Evolutionary conservation across 2,329 filamentous ascomycete species (phyloP), one percentile per base, ranked within the genome.

Genomic region (Neofusicoccum sp.): DNA sequence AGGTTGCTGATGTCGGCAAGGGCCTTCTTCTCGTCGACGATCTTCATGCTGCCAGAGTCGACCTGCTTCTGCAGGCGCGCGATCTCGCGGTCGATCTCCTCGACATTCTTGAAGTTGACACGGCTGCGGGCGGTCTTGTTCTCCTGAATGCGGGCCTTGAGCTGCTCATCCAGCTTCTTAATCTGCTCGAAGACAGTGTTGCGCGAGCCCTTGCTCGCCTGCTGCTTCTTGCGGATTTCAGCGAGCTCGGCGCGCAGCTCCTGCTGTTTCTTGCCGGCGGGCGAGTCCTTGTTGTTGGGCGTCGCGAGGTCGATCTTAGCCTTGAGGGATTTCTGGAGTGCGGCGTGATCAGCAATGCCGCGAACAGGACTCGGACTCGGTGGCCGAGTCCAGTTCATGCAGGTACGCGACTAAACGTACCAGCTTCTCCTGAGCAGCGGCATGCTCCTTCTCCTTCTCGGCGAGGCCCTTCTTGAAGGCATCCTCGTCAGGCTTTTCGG

Each of bases 11-110:
- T 89, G 71, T 97, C 92, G 56, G 85, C 81, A 22, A 98, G 84
- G 7, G 92, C 89, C 85, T 97, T 98, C 84, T 92, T 96, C 86
- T 98, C 95, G 71, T 99, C 95, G 9, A 98, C 95, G 58, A 99
- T 83, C 81, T 93, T 96, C 90, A 99, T 93, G 76, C 86, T 90
- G 67, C 94, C 94, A 39, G 88, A 86, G 77, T 96, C 91, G 70
- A 98, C 93, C 76, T 94, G 86, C 78, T 89, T 89, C 69, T 97
- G 91, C 61, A 97, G 87, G 59, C 84, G 83, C 65, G 86, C 85
- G 71, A 98, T 95, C 78, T 95, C 87, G 67, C 84, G 84, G 77
- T 98, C 92, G 68, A 99, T 82, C 67, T 98, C 95, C 64, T 97
- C 93, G 61, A 87, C 86, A 70, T 83, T 92, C 86, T 95, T 97